Base-by-base conservation (phyloP, 805 yeast species). In the Candida palmyrensis region DNA sequence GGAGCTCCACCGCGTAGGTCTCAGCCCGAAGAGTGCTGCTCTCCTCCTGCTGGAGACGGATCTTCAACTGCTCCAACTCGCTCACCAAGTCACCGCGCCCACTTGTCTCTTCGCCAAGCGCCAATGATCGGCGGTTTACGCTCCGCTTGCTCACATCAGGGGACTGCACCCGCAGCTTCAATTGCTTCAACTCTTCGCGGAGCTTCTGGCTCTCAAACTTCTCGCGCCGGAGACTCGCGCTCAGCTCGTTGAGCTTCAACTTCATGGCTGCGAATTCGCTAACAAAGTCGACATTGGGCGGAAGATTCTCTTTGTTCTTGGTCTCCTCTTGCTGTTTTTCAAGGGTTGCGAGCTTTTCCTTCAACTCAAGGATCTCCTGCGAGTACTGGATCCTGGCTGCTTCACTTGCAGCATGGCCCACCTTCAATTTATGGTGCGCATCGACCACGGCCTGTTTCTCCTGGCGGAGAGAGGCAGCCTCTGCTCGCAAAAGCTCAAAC, bases 91-190 rank as follows among this genome's bases (percentile, higher is more conserved):
- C 25, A 12, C 36, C 38, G 17, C 32, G 29, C 5, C 42, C 35
- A 14, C 37, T 32, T 3, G 45, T 37, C 19, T 49, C 56, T 27
- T 62, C 67, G 3, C 66, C 67, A 10, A 56, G 41, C 6, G 62
- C 59, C 27, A 60, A 32, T 1, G 67, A 60, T 21, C 63, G 45
- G 35, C 65, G 41, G 33, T n/a, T 48, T 46, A 25, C 56, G 55
- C 57, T 64, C 32, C 59, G 73, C 46, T 73, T 77, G 35, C 77
- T 82, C 40, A 74, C 73, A 5, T 79, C 66, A 31, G 77, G 80
- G n/a, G 80, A 67, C 2, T 82, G 79, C n/a, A 78, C 51, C 44
- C 84, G 68, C 2, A 79, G 72, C 42, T 79, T 82, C 10, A 83
- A 54, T 44, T 81, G 58, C 20, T 70, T 67, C 32, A 80, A 47